Percentiles rank a stretch among this genome's conserved stretches.
Conservation (phyloP, 768 basidiomycete genomes). For the Naganishia vaughanmartiniae region DNA sequence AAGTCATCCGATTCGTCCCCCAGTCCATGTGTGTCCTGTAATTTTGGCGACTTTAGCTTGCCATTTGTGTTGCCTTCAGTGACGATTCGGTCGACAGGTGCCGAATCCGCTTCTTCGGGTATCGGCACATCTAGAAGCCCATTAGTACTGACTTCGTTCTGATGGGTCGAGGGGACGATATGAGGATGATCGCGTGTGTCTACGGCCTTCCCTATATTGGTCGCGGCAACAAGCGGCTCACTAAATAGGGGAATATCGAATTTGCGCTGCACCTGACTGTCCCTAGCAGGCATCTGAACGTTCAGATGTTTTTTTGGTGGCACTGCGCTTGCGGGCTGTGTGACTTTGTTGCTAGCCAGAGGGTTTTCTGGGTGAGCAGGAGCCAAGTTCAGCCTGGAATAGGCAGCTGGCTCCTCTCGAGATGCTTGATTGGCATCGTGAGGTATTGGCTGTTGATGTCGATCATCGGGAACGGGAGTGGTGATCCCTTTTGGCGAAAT, state of each 20-base stretch:
- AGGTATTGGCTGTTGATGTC: background rate
- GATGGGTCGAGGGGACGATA: background rate
- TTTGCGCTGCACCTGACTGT: background rate
- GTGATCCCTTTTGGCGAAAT: background rate
- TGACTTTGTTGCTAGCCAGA: background rate
- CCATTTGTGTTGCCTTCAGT: background rate
- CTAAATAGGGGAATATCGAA: background rate
- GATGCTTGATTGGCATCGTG: background rate
- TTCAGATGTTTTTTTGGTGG: background rate
- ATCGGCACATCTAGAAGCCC: background rate
- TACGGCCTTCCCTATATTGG: background rate
- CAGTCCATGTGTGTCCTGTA: background rate
- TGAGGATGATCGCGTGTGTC: background rate
- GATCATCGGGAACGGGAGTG: background rate
- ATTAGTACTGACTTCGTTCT: background rate
- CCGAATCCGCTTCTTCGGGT: background rate
- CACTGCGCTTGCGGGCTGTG: background rate
- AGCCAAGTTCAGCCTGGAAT: background rate
- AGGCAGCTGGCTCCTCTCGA: background rate
- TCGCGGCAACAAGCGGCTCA: background rate
- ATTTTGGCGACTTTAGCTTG: background rate
- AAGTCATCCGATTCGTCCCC: slow-evolving; percentile 21
- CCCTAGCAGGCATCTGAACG: background rate
- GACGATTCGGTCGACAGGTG: background rate
- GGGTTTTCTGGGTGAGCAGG: background rate